Evolutionary conservation across 495 filamentous ascomycete species (phyloP).

Genomic region (Bryoglossum gracile): DNA sequence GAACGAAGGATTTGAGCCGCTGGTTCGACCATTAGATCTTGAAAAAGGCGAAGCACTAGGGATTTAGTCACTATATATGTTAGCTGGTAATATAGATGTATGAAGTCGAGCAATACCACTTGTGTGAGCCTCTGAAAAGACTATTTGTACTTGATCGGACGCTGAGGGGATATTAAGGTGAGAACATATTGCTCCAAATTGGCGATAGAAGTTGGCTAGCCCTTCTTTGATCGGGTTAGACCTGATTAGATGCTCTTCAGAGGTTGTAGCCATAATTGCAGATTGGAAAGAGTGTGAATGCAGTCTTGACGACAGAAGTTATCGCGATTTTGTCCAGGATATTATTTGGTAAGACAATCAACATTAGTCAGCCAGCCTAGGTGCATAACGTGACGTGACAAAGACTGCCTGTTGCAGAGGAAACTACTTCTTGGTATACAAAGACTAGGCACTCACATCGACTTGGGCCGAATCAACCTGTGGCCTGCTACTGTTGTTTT

Average conservation of each 20-base stretch:
- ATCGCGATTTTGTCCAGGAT: too few species aligned
- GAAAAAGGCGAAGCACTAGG: slow-evolving; percentile 18
- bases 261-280: slow-evolving; percentile 21
- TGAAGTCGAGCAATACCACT: slow-evolving; percentile 17
- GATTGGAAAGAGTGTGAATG: too few species aligned
- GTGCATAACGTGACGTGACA: too few species aligned
- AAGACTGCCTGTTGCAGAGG: too few species aligned
- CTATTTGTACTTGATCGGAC: slow-evolving; percentile 15
- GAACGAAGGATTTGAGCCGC: slow-evolving; percentile 21
- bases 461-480: too few species aligned
- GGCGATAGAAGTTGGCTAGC: slow-evolving; percentile 9
- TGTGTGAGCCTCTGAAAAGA: slow-evolving; percentile 19
- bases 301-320: too few species aligned
- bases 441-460: too few species aligned
- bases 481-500: too few species aligned
- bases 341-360: too few species aligned
- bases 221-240: slow-evolving; percentile 20
- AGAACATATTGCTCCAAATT: slow-evolving; percentile 15
- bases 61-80: slow-evolving; percentile 17
- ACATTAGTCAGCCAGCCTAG: too few species aligned
- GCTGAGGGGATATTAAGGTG: slow-evolving; percentile 12
- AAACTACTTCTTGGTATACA: too few species aligned
- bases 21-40: slow-evolving; percentile 15
- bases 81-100: slow-evolving; percentile 12
- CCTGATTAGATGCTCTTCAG: slow-evolving; percentile 19